phyloP scores from a whole-genome alignment of 768 basidiomycete species.

The Tricholoma sp. region DNA sequence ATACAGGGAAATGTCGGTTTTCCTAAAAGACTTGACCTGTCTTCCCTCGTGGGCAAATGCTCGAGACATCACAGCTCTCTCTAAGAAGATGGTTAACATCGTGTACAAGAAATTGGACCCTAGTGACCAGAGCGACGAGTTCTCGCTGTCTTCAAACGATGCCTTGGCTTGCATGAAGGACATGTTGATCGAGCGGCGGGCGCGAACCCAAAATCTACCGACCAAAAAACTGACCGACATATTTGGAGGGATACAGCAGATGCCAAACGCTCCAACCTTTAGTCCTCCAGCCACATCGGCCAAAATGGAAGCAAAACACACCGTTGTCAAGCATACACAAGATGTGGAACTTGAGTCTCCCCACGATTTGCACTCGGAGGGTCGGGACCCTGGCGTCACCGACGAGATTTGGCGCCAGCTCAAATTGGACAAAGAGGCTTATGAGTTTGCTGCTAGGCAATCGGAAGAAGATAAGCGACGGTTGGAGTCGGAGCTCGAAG shows the following conservation, averaged over 20 bases:
- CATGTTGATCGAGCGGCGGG: background rate
- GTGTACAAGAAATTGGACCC: background rate
- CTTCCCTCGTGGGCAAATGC: slow-evolving; percentile 67
- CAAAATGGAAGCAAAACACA: background rate
- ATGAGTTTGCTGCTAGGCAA: background rate
- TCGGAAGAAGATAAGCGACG: background rate
- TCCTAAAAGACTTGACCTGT: slow-evolving; percentile 35
- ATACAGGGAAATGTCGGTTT: slow-evolving; percentile 30
- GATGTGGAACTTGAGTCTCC: background rate
- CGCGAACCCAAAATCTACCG: background rate
- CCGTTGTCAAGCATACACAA: background rate
- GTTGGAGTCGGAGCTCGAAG: background rate
- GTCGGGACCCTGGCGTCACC: background rate
- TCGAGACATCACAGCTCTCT: slow-evolving; percentile 53
- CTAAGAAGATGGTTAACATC: slow-evolving; percentile 35
- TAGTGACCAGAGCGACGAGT: background rate
- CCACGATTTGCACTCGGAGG: background rate
- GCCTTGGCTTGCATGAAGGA: background rate
- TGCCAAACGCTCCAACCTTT: background rate
- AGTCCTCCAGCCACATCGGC: background rate
- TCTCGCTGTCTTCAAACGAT: background rate
- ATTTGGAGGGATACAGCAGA: background rate
- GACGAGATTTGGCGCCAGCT: background rate
- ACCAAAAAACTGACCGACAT: background rate
- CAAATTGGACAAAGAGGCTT: background rate